Base-by-base conservation (phyloP, 2,329 filamentous ascomycete species). In the Fusarium ambrosium region DNA sequence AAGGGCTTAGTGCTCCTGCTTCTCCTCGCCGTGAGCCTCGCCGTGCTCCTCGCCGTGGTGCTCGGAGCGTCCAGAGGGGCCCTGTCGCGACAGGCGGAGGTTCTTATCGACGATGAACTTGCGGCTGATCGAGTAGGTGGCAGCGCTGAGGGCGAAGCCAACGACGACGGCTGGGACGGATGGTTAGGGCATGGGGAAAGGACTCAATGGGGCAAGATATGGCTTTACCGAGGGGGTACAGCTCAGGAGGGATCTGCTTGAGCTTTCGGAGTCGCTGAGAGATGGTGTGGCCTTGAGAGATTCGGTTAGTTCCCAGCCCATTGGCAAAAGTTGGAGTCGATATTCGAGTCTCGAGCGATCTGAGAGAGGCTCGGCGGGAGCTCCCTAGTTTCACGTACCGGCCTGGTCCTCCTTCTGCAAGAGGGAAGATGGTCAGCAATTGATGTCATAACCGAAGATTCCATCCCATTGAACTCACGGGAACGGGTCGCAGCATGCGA, bases 81-180 rank as follows among this genome's bases (percentile, higher is more conserved):
- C 87, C 86, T 94, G 92, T 82, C 95, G 92, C 84, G 88, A 88
- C 79, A 98, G 91, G 83, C 97, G 95, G 80, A 99, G 93, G 80
- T 93, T 97, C 90, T 96, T 96, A 89, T 99, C 97, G 79, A 92
- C 91, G 74, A 91, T 84, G 82, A 99, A 91, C 88, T 98, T 98
- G 84, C 92, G 92, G 82, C 85, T 82, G 86, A 93, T 87, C 69
- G 95, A 97, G 90, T 97, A 98, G 83, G 88, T 84, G 80, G 94
- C 97, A 79, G 95, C 95, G 82, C 88, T 85, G 77, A 98, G 83
- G 81, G 95, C 94, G 84, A 95, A 96, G 87, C 88, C 91, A 81
- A 98, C 92, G 85, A 98, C 97, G 79, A 97, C 87, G 84, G 93
- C 95, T 97, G 77, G 22, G 73, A 53, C 6, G 66, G 56, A 66